Evolutionary conservation across 108 stramenopile genomes (phyloP), one percentile per base, ranked within the genome.

Genomic region (Nannochloropsis gaditana): DNA sequence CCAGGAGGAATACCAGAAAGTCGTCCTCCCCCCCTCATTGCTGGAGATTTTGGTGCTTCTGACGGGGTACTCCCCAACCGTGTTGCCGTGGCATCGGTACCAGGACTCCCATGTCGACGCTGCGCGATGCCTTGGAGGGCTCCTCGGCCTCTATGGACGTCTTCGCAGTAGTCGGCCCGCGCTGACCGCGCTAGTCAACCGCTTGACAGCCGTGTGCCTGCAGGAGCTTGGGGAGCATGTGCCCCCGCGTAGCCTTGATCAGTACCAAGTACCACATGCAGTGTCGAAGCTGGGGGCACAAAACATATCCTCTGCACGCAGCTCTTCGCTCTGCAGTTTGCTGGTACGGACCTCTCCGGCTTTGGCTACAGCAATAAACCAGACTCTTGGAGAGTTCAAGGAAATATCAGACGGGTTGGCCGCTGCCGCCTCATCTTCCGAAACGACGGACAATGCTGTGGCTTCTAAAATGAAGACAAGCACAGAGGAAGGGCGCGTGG

Each of bases 101-200:
- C 59, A 73, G 59, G 59, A 73, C 59, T n/a, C 59, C 2, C 59
- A 73, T 73, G 59, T 73, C n/a, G 59, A 73, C n/a, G 15, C 59
- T 8, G 15, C 4, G 19, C 59, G 59, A n/a, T 73, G 59, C n/a
- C 59, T 73, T 6, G 59, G 19, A n/a, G 59, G 59, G 6, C 59
- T 73, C 19, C n/a, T 73, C 19, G 59, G 59, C 15, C 6, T 73
- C 19, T 73, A 73, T n/a, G 59, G 59, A 73, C 59, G 59, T n/a
- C 2, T 73, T 15, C 15, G 59, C 4, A 73, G 59, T n/a, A 73
- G 19, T 15, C 15, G 59, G 59, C 59, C 59, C 19, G 59, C 59
- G 59, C n/a, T 73, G 59, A 73, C 59, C 2, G 15, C 59, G 6
- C n/a, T 73, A n/a, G 59, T 73, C 19, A 73, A 73, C n/a, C 59